phyloP scores from a whole-genome alignment of 192 early-diverging fungal species.

The Backusella mclennaniae region DNA sequence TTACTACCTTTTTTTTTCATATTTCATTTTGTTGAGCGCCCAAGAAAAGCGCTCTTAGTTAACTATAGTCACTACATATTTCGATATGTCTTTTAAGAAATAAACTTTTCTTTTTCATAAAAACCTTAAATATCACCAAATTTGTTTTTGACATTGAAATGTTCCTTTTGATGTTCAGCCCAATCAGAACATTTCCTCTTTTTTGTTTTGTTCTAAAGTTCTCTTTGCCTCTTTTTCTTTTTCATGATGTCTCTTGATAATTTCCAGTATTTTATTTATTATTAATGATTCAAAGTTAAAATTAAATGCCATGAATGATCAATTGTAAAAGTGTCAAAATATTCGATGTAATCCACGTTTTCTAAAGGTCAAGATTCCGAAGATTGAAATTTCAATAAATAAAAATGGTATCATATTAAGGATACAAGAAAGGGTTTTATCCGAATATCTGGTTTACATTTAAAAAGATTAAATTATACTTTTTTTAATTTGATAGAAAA shows the following conservation, averaged over 20 bases:
- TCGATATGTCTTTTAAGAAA: conserved; percentile 1
- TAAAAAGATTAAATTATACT: neutral
- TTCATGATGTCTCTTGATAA: neutral
- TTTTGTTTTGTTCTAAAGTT: neutral
- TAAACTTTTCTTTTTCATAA: conserved; percentile 4
- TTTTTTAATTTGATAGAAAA: neutral
- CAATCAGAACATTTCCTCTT: neutral
- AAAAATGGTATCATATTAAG: neutral
- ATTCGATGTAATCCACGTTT: neutral
- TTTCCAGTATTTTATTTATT: neutral
- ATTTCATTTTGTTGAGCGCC: conserved; percentile 1
- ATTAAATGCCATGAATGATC: neutral
- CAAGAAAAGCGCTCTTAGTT: conserved; percentile 8
- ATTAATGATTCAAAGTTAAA: neutral
- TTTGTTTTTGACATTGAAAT: neutral
- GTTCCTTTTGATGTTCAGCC: neutral
- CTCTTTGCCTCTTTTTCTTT: neutral
- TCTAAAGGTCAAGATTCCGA: neutral
- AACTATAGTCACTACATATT: conserved; percentile 5
- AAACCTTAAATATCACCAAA: neutral
- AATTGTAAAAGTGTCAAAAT: neutral
- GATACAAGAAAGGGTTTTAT: neutral
- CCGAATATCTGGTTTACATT: neutral
- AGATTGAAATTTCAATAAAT: neutral
- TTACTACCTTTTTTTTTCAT: neutral